Base-by-base conservation (phyloP, 257 asterid species). In the Primulina tabacum region DNA sequence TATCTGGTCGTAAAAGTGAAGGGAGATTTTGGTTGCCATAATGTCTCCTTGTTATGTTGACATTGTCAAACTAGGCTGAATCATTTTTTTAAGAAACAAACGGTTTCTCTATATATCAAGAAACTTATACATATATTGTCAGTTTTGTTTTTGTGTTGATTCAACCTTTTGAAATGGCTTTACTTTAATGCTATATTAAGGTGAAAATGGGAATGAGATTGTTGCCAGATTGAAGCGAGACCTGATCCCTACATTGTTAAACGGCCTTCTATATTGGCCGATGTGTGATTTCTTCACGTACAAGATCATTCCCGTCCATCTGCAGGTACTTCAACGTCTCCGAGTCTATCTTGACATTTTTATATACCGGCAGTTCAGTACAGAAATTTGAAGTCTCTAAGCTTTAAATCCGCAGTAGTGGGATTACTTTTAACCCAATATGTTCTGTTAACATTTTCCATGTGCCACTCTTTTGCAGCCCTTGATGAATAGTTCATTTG, bases 201-300 rank as follows among this genome's bases (percentile, higher is more conserved):
- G 97, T 65, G 96, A 87, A 62, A 83, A 29, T 64, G 81, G 79
- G 4, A 71, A 55, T 20, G 95, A 92, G 81, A 86, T 90, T 62
- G 78, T 71, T 71, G 95, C 88, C 68, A 79, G 97, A 75, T 82
- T 88, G 86, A 86, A 80, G 73, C 82, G 96, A n/a, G 97, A 92
- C 71, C 76, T 90, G 77, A 75, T 92, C 71, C 97, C 98, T 0
- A 90, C 97, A 60, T 65, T 87, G 84, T 67, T 78, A 65, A 84
- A 78, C 32, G 98, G 97, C 58, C 86, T 90, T 56, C 60, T 92
- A 73, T 88, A 75, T 82, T 92, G 96, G 98, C 98, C 98, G 14
- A 6, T 84, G 9, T 92, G 98, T 61, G 98, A 92, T 75, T 88
- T 90, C 84, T 58, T 92, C 65, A 90, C 97, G 26, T 90, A 75